phyloP scores from a whole-genome alignment of 148 eudicot genomes.

The Bassia scoparia region DNA sequence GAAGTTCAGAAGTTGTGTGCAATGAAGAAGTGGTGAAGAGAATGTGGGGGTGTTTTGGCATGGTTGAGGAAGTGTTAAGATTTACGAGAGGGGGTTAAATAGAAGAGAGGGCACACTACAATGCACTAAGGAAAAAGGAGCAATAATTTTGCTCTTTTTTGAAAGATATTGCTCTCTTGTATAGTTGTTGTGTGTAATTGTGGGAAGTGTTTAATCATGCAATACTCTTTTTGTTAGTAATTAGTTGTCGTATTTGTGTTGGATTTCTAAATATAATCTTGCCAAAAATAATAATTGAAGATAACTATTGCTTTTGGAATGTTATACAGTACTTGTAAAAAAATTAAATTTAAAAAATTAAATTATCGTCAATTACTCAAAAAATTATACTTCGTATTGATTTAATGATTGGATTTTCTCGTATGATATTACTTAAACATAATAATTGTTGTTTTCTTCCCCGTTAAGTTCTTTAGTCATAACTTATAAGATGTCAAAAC shows the following conservation, averaged over 20 bases:
- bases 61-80: slow-evolving; percentile 3
- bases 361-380: too few relatives aligned
- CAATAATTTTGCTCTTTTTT: slow-evolving; percentile 27
- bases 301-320: too few relatives aligned
- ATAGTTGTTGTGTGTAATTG: slow-evolving; percentile 16
- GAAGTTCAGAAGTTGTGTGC: slow-evolving; percentile 1
- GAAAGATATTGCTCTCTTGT: not conserved
- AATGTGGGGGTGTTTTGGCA: not conserved
- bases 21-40: not conserved
- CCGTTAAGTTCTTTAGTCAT: too few relatives aligned
- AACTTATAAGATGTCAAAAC: too few relatives aligned
- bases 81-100: slow-evolving; percentile 12
- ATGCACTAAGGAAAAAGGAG: slow-evolving; percentile 19
- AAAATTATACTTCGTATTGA: too few relatives aligned
- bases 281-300: too few relatives aligned
- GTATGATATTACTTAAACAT: too few relatives aligned
- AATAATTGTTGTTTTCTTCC: too few relatives aligned
- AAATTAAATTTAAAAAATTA: too few relatives aligned
- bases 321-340: too few relatives aligned
- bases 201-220: slow-evolving; percentile 11
- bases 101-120: slow-evolving; percentile 14
- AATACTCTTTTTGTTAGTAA: not conserved
- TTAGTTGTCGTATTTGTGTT: not conserved
- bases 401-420: too few relatives aligned
- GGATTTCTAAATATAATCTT: too few relatives aligned